These are phyloP conservation scores for Anacardium occidentale DNA, from an alignment of 345 rosid species.

Conservation along the genomic window DNA sequence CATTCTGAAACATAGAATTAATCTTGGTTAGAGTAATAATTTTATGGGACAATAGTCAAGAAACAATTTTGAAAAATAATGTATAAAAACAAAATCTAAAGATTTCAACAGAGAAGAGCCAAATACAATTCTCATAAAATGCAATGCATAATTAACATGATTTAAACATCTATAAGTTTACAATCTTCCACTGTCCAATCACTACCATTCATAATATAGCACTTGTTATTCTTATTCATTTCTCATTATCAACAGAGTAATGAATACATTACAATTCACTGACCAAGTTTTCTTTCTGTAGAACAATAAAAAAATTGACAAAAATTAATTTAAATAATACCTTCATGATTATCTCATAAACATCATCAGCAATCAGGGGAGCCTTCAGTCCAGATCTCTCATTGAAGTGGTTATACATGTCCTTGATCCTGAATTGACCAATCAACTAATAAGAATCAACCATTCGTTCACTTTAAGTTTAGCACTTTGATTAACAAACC, in stretches of 20 bases:
- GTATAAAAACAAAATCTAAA: not conserved
- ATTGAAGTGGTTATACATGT: constrained; percentile 79
- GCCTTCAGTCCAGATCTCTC: constrained; percentile 76
- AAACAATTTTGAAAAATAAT: not conserved
- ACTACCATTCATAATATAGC: no score
- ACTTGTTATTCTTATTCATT: not conserved
- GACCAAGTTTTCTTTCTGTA: not conserved
- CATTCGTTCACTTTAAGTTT: not conserved
- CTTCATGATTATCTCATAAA: constrained; percentile 84
- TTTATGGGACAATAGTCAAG: no score
- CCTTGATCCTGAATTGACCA: constrained; percentile 56
- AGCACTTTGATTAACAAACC: not conserved
- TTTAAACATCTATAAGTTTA: no score
- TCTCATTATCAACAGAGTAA: no score
- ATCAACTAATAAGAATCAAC: constrained; percentile 10
- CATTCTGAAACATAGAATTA: constrained; percentile 39
- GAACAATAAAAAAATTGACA: not conserved
- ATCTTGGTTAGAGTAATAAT: no score
- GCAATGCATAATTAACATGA: no score
- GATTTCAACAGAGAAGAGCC: not conserved
- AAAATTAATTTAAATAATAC: constrained; percentile 24
- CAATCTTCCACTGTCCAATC: no score
- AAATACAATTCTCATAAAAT: not conserved
- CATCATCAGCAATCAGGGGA: constrained; percentile 87
- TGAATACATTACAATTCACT: not conserved